Evolutionary conservation across 2,329 filamentous ascomycete species (phyloP).

Genomic region (Xylaria digitata): DNA sequence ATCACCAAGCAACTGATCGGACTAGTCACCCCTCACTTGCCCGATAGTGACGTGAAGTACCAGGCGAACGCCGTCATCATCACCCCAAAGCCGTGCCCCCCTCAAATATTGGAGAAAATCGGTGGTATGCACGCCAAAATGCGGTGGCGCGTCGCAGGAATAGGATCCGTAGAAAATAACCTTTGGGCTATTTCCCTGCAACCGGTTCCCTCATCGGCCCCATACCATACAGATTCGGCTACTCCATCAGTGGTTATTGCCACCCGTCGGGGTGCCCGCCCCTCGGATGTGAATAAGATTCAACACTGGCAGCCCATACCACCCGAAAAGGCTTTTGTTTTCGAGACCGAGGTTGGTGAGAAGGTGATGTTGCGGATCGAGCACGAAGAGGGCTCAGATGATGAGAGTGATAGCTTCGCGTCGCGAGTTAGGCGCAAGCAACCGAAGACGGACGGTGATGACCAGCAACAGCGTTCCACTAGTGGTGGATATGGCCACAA

Average conservation of each 20-base stretch:
- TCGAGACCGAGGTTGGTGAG: slow-evolving; percentile 87
- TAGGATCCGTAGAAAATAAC: slow-evolving; percentile 78
- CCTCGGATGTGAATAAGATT: slow-evolving; percentile 84
- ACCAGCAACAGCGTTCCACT: slow-evolving; percentile 46
- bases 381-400: slow-evolving; percentile 71
- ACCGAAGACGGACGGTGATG: slow-evolving; percentile 46
- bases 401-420: slow-evolving; percentile 71
- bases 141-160: slow-evolving; percentile 83
- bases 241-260: slow-evolving; percentile 86
- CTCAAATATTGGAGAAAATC: slow-evolving; percentile 80
- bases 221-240: slow-evolving; percentile 82
- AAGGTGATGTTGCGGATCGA: slow-evolving; percentile 87
- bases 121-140: slow-evolving; percentile 88
- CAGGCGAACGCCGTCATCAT: slow-evolving; percentile 94
- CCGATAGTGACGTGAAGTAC: slow-evolving; percentile 77
- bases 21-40: slow-evolving; percentile 74
- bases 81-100: slow-evolving; percentile 78
- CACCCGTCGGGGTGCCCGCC: slow-evolving; percentile 77
- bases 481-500: slow-evolving; percentile 50
- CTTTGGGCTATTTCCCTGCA: slow-evolving; percentile 88
- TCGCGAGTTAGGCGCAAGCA: slow-evolving; percentile 74
- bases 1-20: slow-evolving; percentile 79
- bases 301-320: slow-evolving; percentile 83
- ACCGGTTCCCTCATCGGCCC: slow-evolving; percentile 74
- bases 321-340: slow-evolving; percentile 75